A percentile compares a stretch with the other conserved stretches of the same genome.
These are phyloP conservation scores for Datura wrightii DNA, from an alignment of 257 asterid genomes.

Conservation along the genomic window DNA sequence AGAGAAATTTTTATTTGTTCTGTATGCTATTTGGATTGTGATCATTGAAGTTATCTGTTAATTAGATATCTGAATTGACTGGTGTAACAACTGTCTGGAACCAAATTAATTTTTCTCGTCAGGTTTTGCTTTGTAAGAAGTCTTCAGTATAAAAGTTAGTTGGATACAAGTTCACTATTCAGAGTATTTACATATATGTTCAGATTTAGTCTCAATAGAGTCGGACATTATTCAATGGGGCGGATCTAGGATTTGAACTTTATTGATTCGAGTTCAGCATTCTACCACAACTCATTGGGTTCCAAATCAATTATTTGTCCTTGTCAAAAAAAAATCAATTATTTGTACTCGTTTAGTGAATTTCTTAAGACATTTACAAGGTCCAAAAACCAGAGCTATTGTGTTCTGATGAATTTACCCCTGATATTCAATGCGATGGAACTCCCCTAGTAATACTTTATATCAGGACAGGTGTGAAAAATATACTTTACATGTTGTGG, in stretches of 20 bases:
- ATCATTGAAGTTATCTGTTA: background rate
- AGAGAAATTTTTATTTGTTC: slow-evolving; percentile 1
- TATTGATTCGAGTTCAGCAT: background rate
- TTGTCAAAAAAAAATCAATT: background rate
- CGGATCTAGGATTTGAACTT: background rate
- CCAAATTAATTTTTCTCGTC: background rate
- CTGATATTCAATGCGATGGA: background rate
- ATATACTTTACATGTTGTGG: background rate
- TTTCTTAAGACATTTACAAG: background rate
- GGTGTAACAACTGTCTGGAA: background rate
- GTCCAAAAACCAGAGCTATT: background rate
- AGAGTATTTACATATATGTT: background rate
- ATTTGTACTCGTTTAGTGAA: background rate
- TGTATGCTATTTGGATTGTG: background rate
- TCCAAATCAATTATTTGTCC: background rate
- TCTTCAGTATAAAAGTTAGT: slow-evolving; percentile 7
- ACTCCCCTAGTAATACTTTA: background rate
- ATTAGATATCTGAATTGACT: background rate
- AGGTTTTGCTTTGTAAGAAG: background rate
- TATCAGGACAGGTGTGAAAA: background rate
- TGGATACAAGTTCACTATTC: background rate
- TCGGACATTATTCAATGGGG: background rate
- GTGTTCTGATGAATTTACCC: background rate
- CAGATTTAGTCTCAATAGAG: background rate
- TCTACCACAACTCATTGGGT: background rate